These are phyloP conservation scores for Cercospora canescens DNA, from an alignment of 2,329 filamentous ascomycete genomes.

Conservation along the genomic window DNA sequence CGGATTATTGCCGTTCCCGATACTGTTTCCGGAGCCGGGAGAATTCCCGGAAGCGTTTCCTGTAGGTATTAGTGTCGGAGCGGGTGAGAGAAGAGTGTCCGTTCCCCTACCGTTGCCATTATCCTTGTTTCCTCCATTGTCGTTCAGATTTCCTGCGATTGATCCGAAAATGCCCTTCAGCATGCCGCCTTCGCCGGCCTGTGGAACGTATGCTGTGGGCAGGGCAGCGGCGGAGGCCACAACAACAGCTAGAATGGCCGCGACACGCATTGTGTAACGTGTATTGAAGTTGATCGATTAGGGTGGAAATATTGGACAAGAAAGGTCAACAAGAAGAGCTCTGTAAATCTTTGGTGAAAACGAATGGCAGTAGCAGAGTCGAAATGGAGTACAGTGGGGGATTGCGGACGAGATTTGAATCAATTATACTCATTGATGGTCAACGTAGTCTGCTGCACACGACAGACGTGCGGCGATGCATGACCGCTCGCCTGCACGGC, in stretches of 20 bases:
- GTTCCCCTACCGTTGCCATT: neutral
- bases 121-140: neutral
- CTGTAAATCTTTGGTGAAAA: neutral
- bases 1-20: conserved; percentile 2
- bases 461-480: too few species aligned
- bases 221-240: conserved; percentile 6
- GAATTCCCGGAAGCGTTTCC: neutral
- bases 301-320: neutral
- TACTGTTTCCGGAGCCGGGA: neutral
- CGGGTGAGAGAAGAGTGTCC: too few species aligned
- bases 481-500: neutral
- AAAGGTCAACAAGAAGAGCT: too few species aligned
- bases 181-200: neutral
- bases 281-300: neutral
- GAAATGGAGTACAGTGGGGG: neutral
- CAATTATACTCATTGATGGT: neutral
- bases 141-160: conserved; percentile 10
- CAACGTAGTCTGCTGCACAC: neutral
- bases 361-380: neutral
- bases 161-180: conserved; percentile 10
- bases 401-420: neutral
- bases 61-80: too few species aligned
- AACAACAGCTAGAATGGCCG: conserved; percentile 2
- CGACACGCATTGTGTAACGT: conserved; percentile 1
- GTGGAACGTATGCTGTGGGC: neutral